Percentiles rank a stretch among this genome's conserved stretches.
These are phyloP conservation scores for Pichia cabralensis DNA, from an alignment of 805 yeast species.

Conservation along the genomic window DNA sequence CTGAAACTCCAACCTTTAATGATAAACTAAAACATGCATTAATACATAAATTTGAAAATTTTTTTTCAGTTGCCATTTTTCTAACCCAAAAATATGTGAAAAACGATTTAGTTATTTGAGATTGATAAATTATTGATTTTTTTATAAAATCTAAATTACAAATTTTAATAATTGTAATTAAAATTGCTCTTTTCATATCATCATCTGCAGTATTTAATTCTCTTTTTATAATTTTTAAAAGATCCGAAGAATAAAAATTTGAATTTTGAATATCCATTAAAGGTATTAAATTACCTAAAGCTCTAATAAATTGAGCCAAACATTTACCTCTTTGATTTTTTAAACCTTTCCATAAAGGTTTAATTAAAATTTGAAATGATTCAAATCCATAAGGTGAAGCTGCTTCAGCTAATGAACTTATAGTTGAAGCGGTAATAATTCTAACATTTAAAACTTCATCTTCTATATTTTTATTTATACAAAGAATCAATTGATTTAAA, in stretches of 20 bases:
- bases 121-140: conserved; percentile 36
- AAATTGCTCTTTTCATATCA: conserved; percentile 70
- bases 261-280: conserved; percentile 80
- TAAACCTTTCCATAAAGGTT: conserved; percentile 75
- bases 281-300: conserved; percentile 74
- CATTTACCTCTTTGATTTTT: conserved; percentile 67
- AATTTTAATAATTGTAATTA: conserved; percentile 59
- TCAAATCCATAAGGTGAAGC: conserved; percentile 86
- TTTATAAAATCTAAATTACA: conserved; percentile 52
- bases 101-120: conserved; percentile 46
- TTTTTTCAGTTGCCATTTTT: conserved; percentile 61
- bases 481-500: conserved; percentile 51
- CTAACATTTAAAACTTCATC: conserved; percentile 67
- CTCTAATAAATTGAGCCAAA: conserved; percentile 64
- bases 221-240: conserved; percentile 54
- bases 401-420: conserved; percentile 70
- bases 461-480: conserved; percentile 45
- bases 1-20: conserved; percentile 53
- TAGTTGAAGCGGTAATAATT: conserved; percentile 58
- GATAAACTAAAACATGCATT: conserved; percentile 66
- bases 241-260: conserved; percentile 64
- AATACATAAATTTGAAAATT: conserved; percentile 49
- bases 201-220: conserved; percentile 80
- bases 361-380: conserved; percentile 64
- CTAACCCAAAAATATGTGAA: conserved; percentile 74